Percentiles rank a stretch among this genome's conserved stretches.
Evolutionary conservation across 2,329 filamentous ascomycete genomes (phyloP).

Genomic region (Tolypocladium ovalisporum): DNA sequence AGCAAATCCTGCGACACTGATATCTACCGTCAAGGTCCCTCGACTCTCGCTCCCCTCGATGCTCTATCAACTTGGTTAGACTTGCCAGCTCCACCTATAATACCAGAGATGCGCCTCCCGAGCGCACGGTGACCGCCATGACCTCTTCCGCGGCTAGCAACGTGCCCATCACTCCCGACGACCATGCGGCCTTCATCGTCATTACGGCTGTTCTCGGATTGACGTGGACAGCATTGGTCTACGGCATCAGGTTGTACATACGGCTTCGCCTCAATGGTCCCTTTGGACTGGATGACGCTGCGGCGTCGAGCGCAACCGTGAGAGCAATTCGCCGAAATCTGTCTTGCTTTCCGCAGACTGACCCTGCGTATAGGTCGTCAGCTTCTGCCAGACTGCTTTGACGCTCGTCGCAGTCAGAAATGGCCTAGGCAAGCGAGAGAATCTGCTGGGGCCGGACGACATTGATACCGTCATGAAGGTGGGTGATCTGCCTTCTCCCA

Average conservation of each 20-base stretch:
- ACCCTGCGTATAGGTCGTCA: slow-evolving; percentile 1
- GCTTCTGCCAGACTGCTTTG: slow-evolving; percentile 3
- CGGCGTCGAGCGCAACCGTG: slow-evolving; percentile 7
- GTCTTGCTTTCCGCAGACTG: neutral
- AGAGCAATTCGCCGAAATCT: neutral
- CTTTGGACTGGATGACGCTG: slow-evolving; percentile 6
- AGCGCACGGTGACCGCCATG: neutral
- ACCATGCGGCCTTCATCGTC: slow-evolving; percentile 8
- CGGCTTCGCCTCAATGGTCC: slow-evolving; percentile 6
- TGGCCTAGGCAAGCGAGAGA: slow-evolving; percentile 5
- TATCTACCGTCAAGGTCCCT: neutral
- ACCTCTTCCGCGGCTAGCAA: neutral
- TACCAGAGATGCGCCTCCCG: neutral
- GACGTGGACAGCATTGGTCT: slow-evolving; percentile 7
- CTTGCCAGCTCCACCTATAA: neutral
- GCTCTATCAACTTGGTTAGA: neutral
- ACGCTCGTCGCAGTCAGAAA: slow-evolving; percentile 4
- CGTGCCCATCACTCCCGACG: slow-evolving; percentile 3
- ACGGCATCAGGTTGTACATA: slow-evolving; percentile 8
- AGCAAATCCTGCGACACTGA: neutral
- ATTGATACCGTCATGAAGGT: slow-evolving; percentile 5
- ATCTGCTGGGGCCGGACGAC: neutral
- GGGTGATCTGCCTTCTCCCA: too few species aligned
- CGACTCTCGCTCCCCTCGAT: neutral
- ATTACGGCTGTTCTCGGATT: slow-evolving; percentile 7